Evolutionary conservation across 768 basidiomycete species (phyloP).

Genomic region (Suillus fuscotomentosus): DNA sequence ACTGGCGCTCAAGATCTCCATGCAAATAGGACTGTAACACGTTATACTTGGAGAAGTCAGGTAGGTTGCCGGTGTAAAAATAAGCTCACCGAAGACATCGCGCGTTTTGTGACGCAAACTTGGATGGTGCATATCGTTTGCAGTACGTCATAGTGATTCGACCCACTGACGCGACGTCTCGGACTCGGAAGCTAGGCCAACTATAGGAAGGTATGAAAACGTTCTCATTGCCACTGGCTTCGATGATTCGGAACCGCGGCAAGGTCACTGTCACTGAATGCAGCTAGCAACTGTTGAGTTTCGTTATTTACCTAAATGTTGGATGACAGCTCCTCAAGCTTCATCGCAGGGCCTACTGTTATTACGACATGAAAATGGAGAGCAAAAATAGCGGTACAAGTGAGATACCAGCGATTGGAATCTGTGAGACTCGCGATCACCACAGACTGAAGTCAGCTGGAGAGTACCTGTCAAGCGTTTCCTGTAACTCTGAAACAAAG

Average conservation of each 20-base stretch:
- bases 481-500: neutral
- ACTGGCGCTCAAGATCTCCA: too few species aligned
- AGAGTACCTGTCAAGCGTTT: neutral
- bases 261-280: neutral
- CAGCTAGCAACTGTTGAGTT: neutral
- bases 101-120: neutral
- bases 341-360: neutral
- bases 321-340: neutral
- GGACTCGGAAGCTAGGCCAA: neutral
- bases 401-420: neutral
- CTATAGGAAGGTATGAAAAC: neutral
- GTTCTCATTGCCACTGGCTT: neutral
- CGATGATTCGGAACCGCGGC: neutral
- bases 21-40: too few species aligned
- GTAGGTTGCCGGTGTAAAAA: too few species aligned
- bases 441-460: neutral
- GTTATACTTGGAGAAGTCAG: too few species aligned
- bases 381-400: neutral
- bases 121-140: neutral
- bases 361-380: neutral
- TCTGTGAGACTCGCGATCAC: neutral
- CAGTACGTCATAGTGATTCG: neutral
- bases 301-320: neutral
- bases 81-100: neutral
- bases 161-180: neutral